phyloP scores from a whole-genome alignment of 2,329 filamentous ascomycete species.

The Aspergillus eucalypticola region DNA sequence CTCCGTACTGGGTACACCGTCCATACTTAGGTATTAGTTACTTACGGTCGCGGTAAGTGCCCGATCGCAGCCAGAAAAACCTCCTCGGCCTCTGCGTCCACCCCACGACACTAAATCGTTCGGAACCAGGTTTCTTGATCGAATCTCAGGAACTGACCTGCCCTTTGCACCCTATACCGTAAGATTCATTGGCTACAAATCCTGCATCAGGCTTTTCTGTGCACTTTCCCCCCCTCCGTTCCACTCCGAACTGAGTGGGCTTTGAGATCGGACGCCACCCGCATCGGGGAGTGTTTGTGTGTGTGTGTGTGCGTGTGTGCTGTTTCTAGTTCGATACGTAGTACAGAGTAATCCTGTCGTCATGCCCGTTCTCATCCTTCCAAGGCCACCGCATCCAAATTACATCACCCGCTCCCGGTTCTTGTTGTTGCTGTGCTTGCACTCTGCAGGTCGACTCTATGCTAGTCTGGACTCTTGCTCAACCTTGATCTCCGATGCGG shows the following conservation, averaged over 20 bases:
- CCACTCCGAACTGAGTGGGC: neutral
- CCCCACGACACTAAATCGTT: neutral
- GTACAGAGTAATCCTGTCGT: neutral
- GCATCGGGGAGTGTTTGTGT: neutral
- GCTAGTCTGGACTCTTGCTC: neutral
- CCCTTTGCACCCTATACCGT: neutral
- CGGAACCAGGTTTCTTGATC: neutral
- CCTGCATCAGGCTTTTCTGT: neutral
- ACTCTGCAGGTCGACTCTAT: neutral
- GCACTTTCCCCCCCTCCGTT: neutral
- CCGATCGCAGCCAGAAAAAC: neutral
- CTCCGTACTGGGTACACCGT: neutral
- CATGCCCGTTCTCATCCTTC: neutral
- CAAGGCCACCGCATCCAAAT: neutral
- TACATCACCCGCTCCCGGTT: neutral
- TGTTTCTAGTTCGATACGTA: neutral
- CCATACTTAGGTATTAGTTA: neutral
- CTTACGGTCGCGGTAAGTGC: neutral
- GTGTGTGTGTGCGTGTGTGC: neutral
- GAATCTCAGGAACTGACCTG: neutral
- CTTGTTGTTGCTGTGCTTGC: neutral
- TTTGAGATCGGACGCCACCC: neutral
- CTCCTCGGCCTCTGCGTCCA: neutral
- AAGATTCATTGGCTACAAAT: neutral
- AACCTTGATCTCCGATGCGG: neutral